A percentile compares a stretch with the other conserved stretches of the same genome.
Conservation (phyloP, 495 filamentous ascomycete species). For the Staphylotrichum tortipilum region DNA sequence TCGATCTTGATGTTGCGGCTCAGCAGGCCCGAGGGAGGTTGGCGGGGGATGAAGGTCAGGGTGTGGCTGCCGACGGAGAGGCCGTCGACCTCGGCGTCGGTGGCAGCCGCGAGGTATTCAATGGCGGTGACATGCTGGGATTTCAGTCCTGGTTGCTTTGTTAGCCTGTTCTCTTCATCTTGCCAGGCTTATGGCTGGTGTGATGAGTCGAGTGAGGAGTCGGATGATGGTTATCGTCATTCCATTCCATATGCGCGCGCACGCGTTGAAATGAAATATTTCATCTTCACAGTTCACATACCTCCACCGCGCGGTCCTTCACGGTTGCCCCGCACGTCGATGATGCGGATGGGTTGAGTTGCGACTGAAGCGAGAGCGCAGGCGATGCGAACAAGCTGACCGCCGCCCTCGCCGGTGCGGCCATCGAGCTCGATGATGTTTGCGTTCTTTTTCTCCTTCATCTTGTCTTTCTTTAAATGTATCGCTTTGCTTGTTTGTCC, state of each 20-base stretch:
- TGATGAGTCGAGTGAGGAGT: neutral
- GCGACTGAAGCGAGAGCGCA: slow-evolving; percentile 61
- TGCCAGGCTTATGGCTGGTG: too few species aligned
- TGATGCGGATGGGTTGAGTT: slow-evolving; percentile 53
- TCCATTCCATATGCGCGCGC: too few species aligned
- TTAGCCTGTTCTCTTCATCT: neutral
- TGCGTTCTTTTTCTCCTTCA: slow-evolving; percentile 15
- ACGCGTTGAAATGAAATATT: too few species aligned
- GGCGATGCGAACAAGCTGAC: slow-evolving; percentile 70
- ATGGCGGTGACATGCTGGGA: slow-evolving; percentile 65
- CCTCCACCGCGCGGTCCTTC: slow-evolving; percentile 32
- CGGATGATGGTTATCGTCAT: neutral
- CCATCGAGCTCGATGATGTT: slow-evolving; percentile 52
- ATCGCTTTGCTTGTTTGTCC: too few species aligned
- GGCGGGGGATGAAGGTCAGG: slow-evolving; percentile 42
- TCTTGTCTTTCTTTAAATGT: neutral
- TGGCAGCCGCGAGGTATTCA: slow-evolving; percentile 54
- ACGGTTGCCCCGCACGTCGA: slow-evolving; percentile 63
- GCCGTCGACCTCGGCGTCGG: slow-evolving; percentile 49
- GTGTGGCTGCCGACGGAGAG: slow-evolving; percentile 46
- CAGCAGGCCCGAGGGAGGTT: slow-evolving; percentile 29
- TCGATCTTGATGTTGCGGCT: slow-evolving; percentile 35
- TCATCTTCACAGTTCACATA: too few species aligned
- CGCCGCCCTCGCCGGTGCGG: slow-evolving; percentile 72
- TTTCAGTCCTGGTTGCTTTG: slow-evolving; percentile 51